A percentile compares a stretch with the other conserved stretches of the same genome.
These are phyloP conservation scores for Lomentospora prolificans DNA, from an alignment of 2,329 filamentous ascomycete species.

Conservation along the genomic window DNA sequence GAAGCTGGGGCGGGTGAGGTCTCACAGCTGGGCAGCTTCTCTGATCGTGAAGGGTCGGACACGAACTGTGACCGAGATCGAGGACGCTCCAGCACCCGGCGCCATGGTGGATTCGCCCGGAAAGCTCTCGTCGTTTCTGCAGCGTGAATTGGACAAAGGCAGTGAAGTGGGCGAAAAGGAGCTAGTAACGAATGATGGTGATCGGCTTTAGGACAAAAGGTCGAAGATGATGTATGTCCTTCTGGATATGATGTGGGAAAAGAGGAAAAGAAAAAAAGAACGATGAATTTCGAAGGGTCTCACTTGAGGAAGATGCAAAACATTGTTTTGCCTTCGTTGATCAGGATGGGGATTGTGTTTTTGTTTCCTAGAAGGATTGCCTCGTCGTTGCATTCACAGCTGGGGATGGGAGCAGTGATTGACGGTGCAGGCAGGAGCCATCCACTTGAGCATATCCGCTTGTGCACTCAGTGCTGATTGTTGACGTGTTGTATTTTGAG, in stretches of 20 bases:
- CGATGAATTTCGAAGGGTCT: background rate
- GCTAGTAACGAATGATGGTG: background rate
- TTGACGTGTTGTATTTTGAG: constrained; percentile 2
- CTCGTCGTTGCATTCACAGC: background rate
- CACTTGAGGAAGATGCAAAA: background rate
- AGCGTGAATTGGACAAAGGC: background rate
- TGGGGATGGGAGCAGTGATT: background rate
- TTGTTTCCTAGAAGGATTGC: background rate
- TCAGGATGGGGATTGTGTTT: background rate
- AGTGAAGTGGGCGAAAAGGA: background rate
- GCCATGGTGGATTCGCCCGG: constrained; percentile 9
- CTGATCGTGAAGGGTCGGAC: constrained; percentile 71
- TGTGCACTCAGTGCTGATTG: background rate
- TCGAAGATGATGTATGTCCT: background rate
- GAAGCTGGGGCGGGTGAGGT: constrained; percentile 1
- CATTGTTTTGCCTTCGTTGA: background rate
- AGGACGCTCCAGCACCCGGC: constrained; percentile 39
- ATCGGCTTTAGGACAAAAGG: background rate
- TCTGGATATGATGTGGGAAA: background rate
- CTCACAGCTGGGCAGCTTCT: constrained; percentile 84
- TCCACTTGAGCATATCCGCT: background rate
- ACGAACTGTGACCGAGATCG: constrained; percentile 53
- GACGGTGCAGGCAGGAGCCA: background rate
- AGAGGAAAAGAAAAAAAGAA: background rate
- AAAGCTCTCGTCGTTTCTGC: background rate